Base-by-base conservation (phyloP, 2,329 filamentous ascomycete genomes). In the Paraphoma chrysanthemicola region DNA sequence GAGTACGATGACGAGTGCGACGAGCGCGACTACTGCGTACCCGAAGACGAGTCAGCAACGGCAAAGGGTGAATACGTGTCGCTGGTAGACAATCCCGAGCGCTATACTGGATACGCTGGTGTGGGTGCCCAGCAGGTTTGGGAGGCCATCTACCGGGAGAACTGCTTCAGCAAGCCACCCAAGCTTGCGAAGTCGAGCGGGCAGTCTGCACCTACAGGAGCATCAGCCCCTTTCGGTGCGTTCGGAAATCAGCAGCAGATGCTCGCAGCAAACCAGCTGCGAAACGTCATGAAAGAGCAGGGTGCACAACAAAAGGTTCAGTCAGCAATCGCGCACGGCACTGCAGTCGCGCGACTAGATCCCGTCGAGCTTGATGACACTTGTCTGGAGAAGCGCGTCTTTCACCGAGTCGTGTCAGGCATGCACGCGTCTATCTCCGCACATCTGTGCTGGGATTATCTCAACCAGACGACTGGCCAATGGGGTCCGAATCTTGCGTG, bases 351-450 rank as follows among this genome's bases (percentile, higher is more conserved):
- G 0, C 86, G 88, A 47, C 83, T 88, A 46, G 83, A 87, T 48
- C 85, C 85, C 67, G 81, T 94, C 48, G 91, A 95, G 63, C 83
- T 88, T 46, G 93, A 97, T 65, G 93, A 97, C 66, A 91, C 97
- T 72, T 99, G 95, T 71, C 81, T 99, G 23, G 95, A 99, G 82
- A 98, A 99, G 84, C 90, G 95, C n/a, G 95, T 98, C 38, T 99
- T 99, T 77, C 95, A 98, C 79, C 87, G 93, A 6, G 88, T 99
- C 61, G 88, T 99, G 60, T 97, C 93, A 49, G 95, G 95, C 43
- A 97, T 99, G 95, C 95, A 99, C 77, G 92, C 95, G 14, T 97
- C 93, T 62, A 99, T 99, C 76, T 97, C 92, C 63, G 91, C 93
- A 0, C 95, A 99, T 78, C 82, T 99, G 42, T 99, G 95, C 84